Percentiles rank a stretch among this genome's conserved stretches.
phyloP scores from a whole-genome alignment of 2,329 filamentous ascomycete genomes.

The Nemania bipapillata region DNA sequence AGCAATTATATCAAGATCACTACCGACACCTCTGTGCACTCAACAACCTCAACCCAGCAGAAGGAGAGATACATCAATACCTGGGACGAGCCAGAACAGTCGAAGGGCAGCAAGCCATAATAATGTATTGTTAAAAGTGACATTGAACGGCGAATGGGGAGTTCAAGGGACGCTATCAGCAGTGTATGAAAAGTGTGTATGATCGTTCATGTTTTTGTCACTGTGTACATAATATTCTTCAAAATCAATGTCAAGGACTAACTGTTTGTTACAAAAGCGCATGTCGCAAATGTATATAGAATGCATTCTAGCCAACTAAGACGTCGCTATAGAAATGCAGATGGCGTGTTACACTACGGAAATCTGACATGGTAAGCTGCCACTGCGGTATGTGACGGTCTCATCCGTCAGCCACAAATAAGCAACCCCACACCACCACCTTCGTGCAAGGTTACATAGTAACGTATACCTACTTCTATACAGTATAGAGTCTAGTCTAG shows the following conservation, averaged over 20 bases:
- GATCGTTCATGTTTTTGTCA: not conserved
- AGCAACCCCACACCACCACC: not conserved
- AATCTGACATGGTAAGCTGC: not conserved
- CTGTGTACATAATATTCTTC: not conserved
- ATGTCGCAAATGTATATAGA: not conserved
- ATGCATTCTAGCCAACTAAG: not conserved
- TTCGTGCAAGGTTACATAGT: not conserved
- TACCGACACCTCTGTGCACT: not conserved
- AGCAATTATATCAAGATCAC: not conserved
- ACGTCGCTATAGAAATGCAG: not conserved
- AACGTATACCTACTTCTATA: not conserved
- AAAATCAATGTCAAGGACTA: not conserved
- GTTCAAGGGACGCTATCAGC: not conserved
- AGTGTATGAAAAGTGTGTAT: not conserved
- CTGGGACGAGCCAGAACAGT: not conserved
- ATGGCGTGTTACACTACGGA: not conserved
- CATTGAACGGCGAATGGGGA: not conserved
- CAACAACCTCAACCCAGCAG: not conserved
- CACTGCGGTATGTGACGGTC: not conserved
- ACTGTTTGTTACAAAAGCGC: not conserved
- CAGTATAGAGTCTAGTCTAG: no score
- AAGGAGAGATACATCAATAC: not conserved
- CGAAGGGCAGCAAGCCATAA: not conserved
- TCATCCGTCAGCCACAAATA: no score
- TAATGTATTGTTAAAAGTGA: not conserved